These are phyloP conservation scores for Lipomyces mesembrius DNA, from an alignment of 805 yeast genomes.

Conservation along the genomic window DNA sequence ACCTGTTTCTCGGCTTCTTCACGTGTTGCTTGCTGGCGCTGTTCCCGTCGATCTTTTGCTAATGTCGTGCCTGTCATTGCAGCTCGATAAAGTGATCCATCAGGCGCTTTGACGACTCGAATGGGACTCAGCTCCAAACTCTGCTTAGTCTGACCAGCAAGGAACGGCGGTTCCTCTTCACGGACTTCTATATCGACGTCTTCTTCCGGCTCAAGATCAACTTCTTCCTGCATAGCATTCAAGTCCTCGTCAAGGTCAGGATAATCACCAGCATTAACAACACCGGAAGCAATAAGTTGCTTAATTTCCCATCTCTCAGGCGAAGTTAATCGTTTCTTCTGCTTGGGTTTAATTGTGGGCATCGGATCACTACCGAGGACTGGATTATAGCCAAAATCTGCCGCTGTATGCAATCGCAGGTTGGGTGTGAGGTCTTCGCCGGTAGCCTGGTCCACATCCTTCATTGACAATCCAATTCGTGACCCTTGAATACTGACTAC, in stretches of 20 bases:
- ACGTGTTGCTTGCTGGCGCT: slow-evolving; percentile 55
- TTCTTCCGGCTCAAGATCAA: slow-evolving; percentile 49
- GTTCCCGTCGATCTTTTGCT: slow-evolving; percentile 67
- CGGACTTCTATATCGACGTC: slow-evolving; percentile 76
- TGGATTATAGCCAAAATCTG: slow-evolving; percentile 4
- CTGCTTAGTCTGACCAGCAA: slow-evolving; percentile 59
- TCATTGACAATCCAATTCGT: slow-evolving; percentile 65
- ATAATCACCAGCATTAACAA: slow-evolving; percentile 65
- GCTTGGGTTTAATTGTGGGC: background rate
- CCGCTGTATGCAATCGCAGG: slow-evolving; percentile 20
- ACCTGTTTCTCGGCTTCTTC: slow-evolving; percentile 52
- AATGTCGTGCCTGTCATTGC: slow-evolving; percentile 75
- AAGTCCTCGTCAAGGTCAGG: slow-evolving; percentile 60
- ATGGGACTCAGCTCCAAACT: slow-evolving; percentile 54
- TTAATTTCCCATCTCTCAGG: slow-evolving; percentile 91
- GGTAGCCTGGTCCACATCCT: slow-evolving; percentile 69
- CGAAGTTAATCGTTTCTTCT: slow-evolving; percentile 62
- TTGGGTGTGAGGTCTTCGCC: slow-evolving; percentile 51
- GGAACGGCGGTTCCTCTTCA: slow-evolving; percentile 70
- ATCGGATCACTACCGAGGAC: background rate
- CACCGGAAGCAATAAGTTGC: slow-evolving; percentile 82
- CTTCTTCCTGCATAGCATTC: slow-evolving; percentile 46
- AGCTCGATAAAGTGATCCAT: slow-evolving; percentile 75
- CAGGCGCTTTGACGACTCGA: slow-evolving; percentile 69
- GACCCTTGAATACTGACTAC: slow-evolving; percentile 56